Evolutionary conservation across 2,329 filamentous ascomycete species (phyloP).

Genomic region (Monilinia fructicola): DNA sequence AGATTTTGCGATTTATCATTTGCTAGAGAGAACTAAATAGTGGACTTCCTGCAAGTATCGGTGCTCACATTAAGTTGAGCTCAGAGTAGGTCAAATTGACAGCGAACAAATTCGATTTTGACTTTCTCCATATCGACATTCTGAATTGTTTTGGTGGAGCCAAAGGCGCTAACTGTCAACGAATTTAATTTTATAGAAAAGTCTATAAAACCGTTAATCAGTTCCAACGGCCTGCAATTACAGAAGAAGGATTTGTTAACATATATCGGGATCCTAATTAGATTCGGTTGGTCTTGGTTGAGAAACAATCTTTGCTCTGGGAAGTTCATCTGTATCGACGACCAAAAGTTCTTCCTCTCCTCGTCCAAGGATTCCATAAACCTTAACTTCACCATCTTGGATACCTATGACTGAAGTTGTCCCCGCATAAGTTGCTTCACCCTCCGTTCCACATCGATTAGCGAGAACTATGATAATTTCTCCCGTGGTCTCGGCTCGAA

Average conservation of each 20-base stretch:
- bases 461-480: constrained; percentile 69
- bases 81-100: neutral
- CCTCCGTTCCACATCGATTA: constrained; percentile 69
- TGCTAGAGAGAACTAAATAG: too few relatives aligned
- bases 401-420: constrained; percentile 71
- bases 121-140: neutral
- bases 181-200: neutral
- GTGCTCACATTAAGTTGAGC: neutral
- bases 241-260: neutral
- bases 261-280: neutral
- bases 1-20: too few relatives aligned
- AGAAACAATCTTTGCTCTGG: constrained; percentile 34
- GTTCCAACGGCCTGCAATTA: neutral
- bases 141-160: neutral
- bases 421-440: constrained; percentile 67
- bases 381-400: constrained; percentile 60
- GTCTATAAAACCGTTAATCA: neutral
- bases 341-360: constrained; percentile 66
- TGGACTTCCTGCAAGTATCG: neutral
- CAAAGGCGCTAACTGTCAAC: neutral
- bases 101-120: neutral
- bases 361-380: constrained; percentile 71
- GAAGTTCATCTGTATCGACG: constrained; percentile 53
- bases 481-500: constrained; percentile 50
- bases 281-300: constrained; percentile 28